Evolutionary conservation across 495 filamentous ascomycete genomes (phyloP), one percentile per base, ranked within the genome.

Genomic region (Penicillium subrubescens): DNA sequence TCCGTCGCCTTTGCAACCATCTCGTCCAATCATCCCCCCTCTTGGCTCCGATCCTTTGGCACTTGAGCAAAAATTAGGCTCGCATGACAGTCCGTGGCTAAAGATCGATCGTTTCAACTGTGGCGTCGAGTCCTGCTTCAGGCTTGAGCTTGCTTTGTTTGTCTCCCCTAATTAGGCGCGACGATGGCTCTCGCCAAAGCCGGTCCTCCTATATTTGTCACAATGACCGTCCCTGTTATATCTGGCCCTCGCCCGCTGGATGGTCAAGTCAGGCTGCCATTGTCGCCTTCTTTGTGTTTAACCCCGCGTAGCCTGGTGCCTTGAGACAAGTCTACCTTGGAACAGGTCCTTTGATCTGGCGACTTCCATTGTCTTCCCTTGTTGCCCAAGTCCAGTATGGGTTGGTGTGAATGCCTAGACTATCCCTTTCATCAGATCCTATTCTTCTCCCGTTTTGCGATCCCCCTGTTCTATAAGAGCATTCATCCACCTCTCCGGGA

Each of bases 191-290:
- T 27, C 19, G 53, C 37, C 29, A 60, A 60, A 44, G 23, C 29
- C 19, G 35, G 10, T 5, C 50, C 12, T 52, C 55, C 46, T 68
- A 68, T 66, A 72, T 68, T 55, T 72, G 67, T 50, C 52, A 68
- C 70, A 29, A 48, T 48, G 44, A 48, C 44, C 44, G 19, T 48
- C 10, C 44, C 12, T 48, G 44, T 48, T 48, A 48, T 23, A 48
- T 48, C 21, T 48, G 44, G 7, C 19, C 10, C 44, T 48, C 10
- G 44, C 29, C 19, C 57, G 21, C 52, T 52, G 59, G 59, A n/a
- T 58, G 33, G 33, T 37, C 27, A 41, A 19, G 31, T 7, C 33
- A 46, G 46, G 8, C 50, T 46, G 39, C 39, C 39, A 61, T 57
- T 56, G 33, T 67, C 12, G 19, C 12, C 50, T 57, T 46, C 34